These are phyloP conservation scores for Alternaria brassicicola DNA, from an alignment of 2,329 filamentous ascomycete genomes.

Conservation along the genomic window DNA sequence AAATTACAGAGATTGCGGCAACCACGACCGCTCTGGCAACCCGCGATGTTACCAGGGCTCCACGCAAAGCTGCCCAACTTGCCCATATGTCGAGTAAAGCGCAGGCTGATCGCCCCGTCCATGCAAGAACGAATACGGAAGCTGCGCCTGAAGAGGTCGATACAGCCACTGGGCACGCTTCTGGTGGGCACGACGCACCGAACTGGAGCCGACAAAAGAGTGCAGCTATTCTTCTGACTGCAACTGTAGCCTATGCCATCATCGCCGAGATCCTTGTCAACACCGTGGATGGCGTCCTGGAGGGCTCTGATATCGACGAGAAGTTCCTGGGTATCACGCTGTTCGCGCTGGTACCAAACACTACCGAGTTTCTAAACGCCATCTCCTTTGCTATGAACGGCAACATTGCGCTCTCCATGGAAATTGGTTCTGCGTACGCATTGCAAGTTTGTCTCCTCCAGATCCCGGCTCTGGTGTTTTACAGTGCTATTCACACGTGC, in stretches of 20 bases:
- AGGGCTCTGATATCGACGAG: slow-evolving; percentile 89
- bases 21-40: slow-evolving; percentile 88
- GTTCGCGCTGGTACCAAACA: slow-evolving; percentile 96
- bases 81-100: slow-evolving; percentile 43
- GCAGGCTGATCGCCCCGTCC: slow-evolving; percentile 47
- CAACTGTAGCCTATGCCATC: slow-evolving; percentile 91
- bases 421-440: slow-evolving; percentile 96
- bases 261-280: slow-evolving; percentile 97
- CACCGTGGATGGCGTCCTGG: slow-evolving; percentile 94
- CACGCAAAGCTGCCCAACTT: slow-evolving; percentile 58
- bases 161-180: slow-evolving; percentile 53
- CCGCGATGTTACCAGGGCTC: slow-evolving; percentile 68
- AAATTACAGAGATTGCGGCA: slow-evolving; percentile 92
- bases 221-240: slow-evolving; percentile 82
- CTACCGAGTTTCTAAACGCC: slow-evolving; percentile 97
- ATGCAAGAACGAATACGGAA: slow-evolving; percentile 48
- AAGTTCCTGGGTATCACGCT: slow-evolving; percentile 97
- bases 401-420: slow-evolving; percentile 98
- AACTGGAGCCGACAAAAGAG: slow-evolving; percentile 97
- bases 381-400: slow-evolving; percentile 99
- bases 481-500: slow-evolving; percentile 75
- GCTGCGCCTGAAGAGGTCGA: slow-evolving; percentile 59
- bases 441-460: slow-evolving; percentile 95
- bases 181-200: slow-evolving; percentile 87
- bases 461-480: slow-evolving; percentile 89